Base-by-base conservation (phyloP, 495 filamentous ascomycete species). In the Chaetomium fimeti region DNA sequence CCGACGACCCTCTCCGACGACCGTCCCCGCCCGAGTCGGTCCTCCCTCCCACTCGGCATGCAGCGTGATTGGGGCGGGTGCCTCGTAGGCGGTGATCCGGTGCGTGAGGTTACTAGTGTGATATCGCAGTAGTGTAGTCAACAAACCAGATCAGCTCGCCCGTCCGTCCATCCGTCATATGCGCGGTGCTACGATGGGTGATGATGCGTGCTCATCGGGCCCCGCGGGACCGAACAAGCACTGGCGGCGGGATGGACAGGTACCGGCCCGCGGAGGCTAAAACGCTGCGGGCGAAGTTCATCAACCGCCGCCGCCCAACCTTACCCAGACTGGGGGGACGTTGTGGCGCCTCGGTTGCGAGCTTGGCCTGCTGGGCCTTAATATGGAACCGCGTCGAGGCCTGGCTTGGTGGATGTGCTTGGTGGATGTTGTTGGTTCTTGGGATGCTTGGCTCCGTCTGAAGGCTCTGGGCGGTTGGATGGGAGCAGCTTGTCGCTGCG, bases 271-370 rank as follows among this genome's bases (percentile, higher is more conserved):
- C 36, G 3, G 54, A 57, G 36, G 54, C 54, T 60, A 32, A 47
- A 36, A 32, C 18, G 9, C 25, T 42, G 58, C 43, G 28, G 43
- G 15, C 58, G 6, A 51, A 51, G 3, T 42, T 61, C 62, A 60
- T 20, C 16, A 47, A 18, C 36, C 42, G n/a, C n/a, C n/a, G n/a
- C n/a, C 61, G 48, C 18, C 40, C 64, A 63, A 68, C 64, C 66
- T 56, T 69, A 61, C 57, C 57, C 61, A 63, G 60, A 62, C 62
- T 62, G 61, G 51, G 49, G 61, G 61, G 61, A 64, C 63, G 28
- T 11, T 18, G 64, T 69, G 57, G 64, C 56, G 56, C 58, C 55
- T 66, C 61, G 61, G 22, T 38, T 51, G 43, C 51, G 49, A 58
- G 45, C 38, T 59, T 63, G 55, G 60, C 20, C 32, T 28, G 20